Base-by-base conservation (phyloP, 208 protist genomes). In the Tritrichomonas foetus region DNA sequence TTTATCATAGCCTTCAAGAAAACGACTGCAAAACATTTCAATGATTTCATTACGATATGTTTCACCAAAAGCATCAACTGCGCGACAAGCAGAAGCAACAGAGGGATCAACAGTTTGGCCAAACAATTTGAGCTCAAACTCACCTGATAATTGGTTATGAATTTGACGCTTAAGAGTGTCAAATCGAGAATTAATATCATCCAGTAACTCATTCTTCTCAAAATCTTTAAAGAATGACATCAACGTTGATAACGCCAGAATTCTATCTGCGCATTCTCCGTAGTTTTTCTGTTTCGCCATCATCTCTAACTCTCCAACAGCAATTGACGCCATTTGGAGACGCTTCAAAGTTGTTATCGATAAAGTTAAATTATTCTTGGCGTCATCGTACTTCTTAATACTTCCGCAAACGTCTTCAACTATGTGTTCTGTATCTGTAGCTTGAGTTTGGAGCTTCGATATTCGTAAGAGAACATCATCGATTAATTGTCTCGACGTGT, bases 171-270 rank as follows among this genome's bases (percentile, higher is more conserved):
- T 89, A 0, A 89, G 3, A 3, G 0, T 14, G 1, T 89, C 78
- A 89, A 89, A 89, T 39, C 27, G 8, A 16, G 0, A 11, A 55
- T 57, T 33, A n/a, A 89, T 57, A 49, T 89, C 47, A 57, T 53
- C 47, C 14, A 89, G 47, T 39, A 57, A 20, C 9, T 47, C 22
- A 57, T 53, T 89, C 39, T 44, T 53, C 33, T 89, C 78, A 50
- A 89, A 89, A 89, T 89, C 44, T 89, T 53, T 53, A 36, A 89
- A 89, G 44, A 53, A 89, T 20, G 53, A 41, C 3, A 89, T 8
- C 20, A 89, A 30, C 33, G 78, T 89, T 20, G 78, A 57, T 20
- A 89, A 39, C 13, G 78, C 78, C 0, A 89, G 27, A 39, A 89
- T 53, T 53, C 78, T 25, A 16, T 89, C 78, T 9, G 78, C 78